Evolutionary conservation across 805 yeast species (phyloP).

Genomic region (Wickerhamiella kazuoi): DNA sequence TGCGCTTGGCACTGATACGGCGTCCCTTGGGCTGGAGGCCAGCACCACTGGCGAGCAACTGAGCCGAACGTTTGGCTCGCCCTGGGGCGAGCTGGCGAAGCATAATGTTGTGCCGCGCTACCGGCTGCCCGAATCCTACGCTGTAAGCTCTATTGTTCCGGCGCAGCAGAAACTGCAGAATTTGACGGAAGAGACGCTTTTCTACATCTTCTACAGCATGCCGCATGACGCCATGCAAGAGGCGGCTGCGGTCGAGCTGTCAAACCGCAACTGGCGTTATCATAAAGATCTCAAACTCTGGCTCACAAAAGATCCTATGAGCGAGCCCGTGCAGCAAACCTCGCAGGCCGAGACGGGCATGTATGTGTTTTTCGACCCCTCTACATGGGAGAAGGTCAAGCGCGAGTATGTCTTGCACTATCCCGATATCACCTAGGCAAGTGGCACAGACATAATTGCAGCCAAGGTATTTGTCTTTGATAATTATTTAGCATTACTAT

Average conservation of each 20-base stretch:
- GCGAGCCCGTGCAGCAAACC: conserved; percentile 68
- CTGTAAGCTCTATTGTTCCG: conserved; percentile 26
- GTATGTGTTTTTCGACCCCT: conserved; percentile 88
- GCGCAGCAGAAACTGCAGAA: conserved; percentile 27
- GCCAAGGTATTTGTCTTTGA: too few species aligned
- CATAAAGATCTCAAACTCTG: conserved; percentile 92
- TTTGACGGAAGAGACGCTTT: conserved; percentile 80
- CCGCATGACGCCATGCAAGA: conserved; percentile 90
- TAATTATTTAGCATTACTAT: too few species aligned
- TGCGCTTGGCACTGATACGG: neutral
- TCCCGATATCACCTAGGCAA: conserved; percentile 38
- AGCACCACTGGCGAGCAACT: neutral
- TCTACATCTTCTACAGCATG: conserved; percentile 82
- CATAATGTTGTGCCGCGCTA: conserved; percentile 80
- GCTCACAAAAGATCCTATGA: conserved; percentile 83
- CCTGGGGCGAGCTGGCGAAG: conserved; percentile 27
- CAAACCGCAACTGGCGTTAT: conserved; percentile 88
- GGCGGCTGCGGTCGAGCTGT: conserved; percentile 77
- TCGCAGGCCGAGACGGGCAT: conserved; percentile 84
- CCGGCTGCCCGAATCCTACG: conserved; percentile 41
- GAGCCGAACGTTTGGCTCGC: neutral
- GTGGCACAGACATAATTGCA: too few species aligned
- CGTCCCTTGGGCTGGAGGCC: neutral
- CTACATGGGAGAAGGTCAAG: conserved; percentile 86
- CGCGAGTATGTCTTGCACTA: conserved; percentile 44